Base-by-base conservation (phyloP, 2,329 filamentous ascomycete species). In the Chaetomiaceae sp. region DNA sequence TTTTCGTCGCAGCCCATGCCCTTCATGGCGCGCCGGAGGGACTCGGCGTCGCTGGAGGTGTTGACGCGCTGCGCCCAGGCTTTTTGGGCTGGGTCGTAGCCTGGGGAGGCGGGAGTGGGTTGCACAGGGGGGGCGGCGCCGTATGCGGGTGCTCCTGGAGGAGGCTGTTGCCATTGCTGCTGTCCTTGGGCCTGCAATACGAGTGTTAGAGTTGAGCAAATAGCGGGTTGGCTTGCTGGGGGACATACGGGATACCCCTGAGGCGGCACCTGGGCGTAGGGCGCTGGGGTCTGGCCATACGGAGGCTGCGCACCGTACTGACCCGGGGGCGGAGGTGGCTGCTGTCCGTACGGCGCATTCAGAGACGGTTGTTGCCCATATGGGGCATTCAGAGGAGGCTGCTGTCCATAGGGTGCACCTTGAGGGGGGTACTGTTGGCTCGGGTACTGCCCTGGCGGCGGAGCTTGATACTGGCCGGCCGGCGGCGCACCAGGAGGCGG, bases 1-100 rank as follows among this genome's bases (percentile, higher is more conserved):
- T 83, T 85, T 68, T 96, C 91, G 64, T 96, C 83, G 0, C 91
- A 96, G 27, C 91, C 91, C 58, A 95, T 89, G 0, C 67, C 91
- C 69, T 95, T 95, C 89, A 96, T 95, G 1, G 92, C 89, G 61
- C 80, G 80, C 46, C 89, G 83, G 17, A 95, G 75, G 4, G 77
- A 80, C 53, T 90, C 82, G 0, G 88, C 87, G 62, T 92, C 84
- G n/a, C 75, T 72, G 2, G 72, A 76, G 43, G 82, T 85, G 60
- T 95, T 84, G 76, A 79, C 84, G 34, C 81, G 77, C 38, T 88
- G 85, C 36, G 80, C 40, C 42, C 40, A 51, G 12, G 40, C 40
- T 25, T 51, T 74, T 63, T 88, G 85, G 12, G 82, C 80, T 0
- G 85, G 78, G 4, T 83, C 82, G 63, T 95, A 96, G 38, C 91